Conservation (phyloP, 1,284 basidiomycete species). For the Ceratobasidium sp. region DNA sequence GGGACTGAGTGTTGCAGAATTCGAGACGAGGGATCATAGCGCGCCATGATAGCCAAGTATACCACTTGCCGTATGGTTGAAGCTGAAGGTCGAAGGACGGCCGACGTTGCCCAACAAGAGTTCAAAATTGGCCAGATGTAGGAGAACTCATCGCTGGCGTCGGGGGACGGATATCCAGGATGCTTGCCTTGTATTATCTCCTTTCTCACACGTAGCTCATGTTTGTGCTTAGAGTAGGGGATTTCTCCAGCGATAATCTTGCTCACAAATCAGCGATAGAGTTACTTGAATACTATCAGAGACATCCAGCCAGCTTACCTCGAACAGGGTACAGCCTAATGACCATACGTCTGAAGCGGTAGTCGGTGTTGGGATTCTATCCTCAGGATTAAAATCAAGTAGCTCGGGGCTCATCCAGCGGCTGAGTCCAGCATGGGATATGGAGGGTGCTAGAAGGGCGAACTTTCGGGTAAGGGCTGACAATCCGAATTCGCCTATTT, state of each 20-base stretch:
- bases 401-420: slow-evolving; percentile 30
- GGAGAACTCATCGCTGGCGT: background rate
- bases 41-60: background rate
- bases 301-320: background rate
- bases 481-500: slow-evolving; percentile 19
- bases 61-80: background rate
- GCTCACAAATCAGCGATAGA: no score
- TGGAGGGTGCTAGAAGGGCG: background rate
- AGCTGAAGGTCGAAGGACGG: background rate
- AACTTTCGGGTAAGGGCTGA: background rate
- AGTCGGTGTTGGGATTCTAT: background rate
- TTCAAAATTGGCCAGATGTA: background rate
- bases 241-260: slow-evolving; percentile 8
- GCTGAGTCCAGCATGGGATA: background rate
- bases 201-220: background rate
- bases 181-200: slow-evolving; percentile 1
- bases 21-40: background rate
- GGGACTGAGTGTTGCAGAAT: background rate
- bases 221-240: background rate
- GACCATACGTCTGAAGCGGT: slow-evolving; percentile 22
- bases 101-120: background rate
- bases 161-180: background rate
- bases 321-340: slow-evolving; percentile 8
- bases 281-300: background rate
- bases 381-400: background rate